Base-by-base conservation (phyloP, 1,284 basidiomycete genomes). In the Rhodotorula sp. region DNA sequence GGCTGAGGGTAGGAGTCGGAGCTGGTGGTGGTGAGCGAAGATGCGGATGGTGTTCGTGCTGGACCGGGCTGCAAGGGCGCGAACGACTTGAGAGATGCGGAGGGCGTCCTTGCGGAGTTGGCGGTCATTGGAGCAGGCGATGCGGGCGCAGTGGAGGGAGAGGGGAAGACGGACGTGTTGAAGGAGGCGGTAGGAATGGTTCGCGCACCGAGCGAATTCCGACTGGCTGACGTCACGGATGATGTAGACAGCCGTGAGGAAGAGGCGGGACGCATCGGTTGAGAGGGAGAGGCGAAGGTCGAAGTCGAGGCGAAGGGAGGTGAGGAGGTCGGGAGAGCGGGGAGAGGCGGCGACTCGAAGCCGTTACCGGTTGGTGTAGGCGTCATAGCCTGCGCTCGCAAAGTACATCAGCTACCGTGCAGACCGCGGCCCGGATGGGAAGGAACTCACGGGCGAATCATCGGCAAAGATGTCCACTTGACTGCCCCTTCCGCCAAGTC, bases 261-360 rank as follows among this genome's bases (percentile, higher is more conserved):
- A 31, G 6, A 16, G 11, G 50, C 13, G 13, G 51, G 50, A 20
- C 37, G 48, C 2, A 40, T 20, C 34, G 56, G 62, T 5, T 51
- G 56, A 22, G 62, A 22, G 48, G 53, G n/a, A 6, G 64, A 16
- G 37, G 37, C 10, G 40, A 76, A 74, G 22, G 75, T 67, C n/a
- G 76, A 63, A 30, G 76, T 77, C 64, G 80, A 51, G 20, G 54
- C 22, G 54, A 65, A 57, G 26, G 65, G 63, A 30, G 75, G 66
- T 2, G 79, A 15, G 83, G 82, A 34, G 84, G 89, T 15, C 86
- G 88, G 90, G 88, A 92, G 3, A 87, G 68, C 54, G 3, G 62
- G 69, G 1, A 61, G 56, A 8, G 58, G 58, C 2, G 69, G 69
- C 0, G 69, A 59, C 1, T 62, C 58, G 57, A 70, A 61, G 24